phyloP scores from a whole-genome alignment of 2,329 filamentous ascomycete genomes.

The Phialophora expanda region DNA sequence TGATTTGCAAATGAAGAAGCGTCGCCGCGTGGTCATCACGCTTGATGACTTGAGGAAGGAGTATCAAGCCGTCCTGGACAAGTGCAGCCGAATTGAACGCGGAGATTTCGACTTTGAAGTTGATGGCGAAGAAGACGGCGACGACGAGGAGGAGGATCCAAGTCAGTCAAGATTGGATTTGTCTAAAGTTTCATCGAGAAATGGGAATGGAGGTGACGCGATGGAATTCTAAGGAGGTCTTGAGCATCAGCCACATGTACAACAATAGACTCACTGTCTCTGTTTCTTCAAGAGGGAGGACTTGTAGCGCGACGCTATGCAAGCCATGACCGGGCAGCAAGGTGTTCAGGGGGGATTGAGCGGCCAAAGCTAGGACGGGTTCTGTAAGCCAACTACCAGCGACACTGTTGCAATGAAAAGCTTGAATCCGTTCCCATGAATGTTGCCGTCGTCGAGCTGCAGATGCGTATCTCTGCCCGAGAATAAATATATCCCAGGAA shows the following conservation, averaged over 20 bases:
- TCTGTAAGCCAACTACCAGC: neutral
- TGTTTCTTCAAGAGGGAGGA: neutral
- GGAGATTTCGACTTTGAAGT: constrained; percentile 80
- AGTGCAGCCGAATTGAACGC: constrained; percentile 83
- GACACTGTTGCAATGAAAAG: neutral
- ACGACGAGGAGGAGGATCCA: constrained; percentile 32
- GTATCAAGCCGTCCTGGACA: constrained; percentile 88
- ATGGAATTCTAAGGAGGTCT: constrained; percentile 23
- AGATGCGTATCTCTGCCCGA: neutral
- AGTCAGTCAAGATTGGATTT: constrained; percentile 30
- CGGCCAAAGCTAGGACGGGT: neutral
- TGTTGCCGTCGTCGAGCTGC: neutral
- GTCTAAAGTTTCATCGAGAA: constrained; percentile 20
- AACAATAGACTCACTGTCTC: neutral
- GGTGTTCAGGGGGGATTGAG: neutral
- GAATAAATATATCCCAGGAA: neutral
- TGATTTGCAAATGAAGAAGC: constrained; percentile 31
- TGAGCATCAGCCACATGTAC: neutral
- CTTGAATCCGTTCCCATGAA: neutral
- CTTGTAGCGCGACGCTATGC: neutral
- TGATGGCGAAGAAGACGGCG: constrained; percentile 35
- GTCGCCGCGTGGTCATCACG: constrained; percentile 74
- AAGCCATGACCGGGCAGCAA: neutral
- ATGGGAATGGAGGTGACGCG: constrained; percentile 9
- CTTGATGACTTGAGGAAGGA: constrained; percentile 84